phyloP scores from a whole-genome alignment of 768 basidiomycete species.

The Collybia sp. region DNA sequence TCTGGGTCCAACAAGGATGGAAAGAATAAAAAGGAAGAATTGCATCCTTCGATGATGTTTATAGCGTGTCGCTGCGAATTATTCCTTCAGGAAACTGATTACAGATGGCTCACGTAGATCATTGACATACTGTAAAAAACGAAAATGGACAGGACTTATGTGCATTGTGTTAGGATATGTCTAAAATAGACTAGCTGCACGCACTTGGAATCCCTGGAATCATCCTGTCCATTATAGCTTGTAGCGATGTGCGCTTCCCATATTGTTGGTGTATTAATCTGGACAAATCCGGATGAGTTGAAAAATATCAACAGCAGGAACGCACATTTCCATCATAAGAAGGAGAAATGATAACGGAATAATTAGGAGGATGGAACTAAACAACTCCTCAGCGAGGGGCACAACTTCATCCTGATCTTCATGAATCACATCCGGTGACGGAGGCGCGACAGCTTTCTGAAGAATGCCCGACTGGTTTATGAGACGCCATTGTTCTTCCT shows the following conservation, averaged over 20 bases:
- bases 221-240: slow-evolving; percentile 52
- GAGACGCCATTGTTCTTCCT: slow-evolving; percentile 77
- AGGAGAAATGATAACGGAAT: slow-evolving; percentile 74
- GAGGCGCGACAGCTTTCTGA: slow-evolving; percentile 17
- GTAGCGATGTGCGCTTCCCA: slow-evolving; percentile 48
- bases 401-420: slow-evolving; percentile 37
- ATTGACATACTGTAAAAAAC: slow-evolving; percentile 65
- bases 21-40: slow-evolving; percentile 51
- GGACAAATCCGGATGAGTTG: slow-evolving; percentile 3
- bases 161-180: neutral
- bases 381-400: slow-evolving; percentile 62
- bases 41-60: slow-evolving; percentile 55
- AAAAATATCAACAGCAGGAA: slow-evolving; percentile 8
- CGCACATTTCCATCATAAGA: slow-evolving; percentile 83
- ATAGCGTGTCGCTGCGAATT: slow-evolving; percentile 52
- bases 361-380: slow-evolving; percentile 58
- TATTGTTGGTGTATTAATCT: slow-evolving; percentile 83
- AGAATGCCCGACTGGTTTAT: slow-evolving; percentile 63
- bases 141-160: slow-evolving; percentile 64
- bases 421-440: slow-evolving; percentile 15
- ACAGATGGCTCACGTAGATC: neutral
- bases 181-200: slow-evolving; percentile 17
- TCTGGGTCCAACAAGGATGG: slow-evolving; percentile 52
- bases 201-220: slow-evolving; percentile 68
- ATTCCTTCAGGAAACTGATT: neutral